phyloP scores from a whole-genome alignment of 2,329 filamentous ascomycete genomes.

The Fusarium paranaense region DNA sequence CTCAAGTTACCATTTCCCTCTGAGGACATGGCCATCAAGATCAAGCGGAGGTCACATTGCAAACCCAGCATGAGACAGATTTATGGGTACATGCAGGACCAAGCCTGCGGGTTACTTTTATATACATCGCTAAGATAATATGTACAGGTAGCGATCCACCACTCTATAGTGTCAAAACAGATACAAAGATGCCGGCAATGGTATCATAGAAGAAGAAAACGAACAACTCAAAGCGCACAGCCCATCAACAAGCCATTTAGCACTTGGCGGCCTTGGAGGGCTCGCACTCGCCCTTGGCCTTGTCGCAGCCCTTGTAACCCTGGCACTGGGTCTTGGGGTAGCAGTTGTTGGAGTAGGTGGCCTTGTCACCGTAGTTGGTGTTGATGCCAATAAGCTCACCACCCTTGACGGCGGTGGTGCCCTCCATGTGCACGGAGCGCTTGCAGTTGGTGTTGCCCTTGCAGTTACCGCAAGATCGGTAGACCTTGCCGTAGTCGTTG shows the following conservation, averaged over 20 bases:
- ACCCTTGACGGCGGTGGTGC: conserved; percentile 53
- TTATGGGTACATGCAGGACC: background rate
- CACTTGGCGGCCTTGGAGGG: conserved; percentile 44
- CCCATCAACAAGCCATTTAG: conserved; percentile 24
- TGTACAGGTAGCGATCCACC: background rate
- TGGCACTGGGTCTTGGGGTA: conserved; percentile 45
- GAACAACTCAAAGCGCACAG: background rate
- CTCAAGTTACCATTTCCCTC: no score
- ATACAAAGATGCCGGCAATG: background rate
- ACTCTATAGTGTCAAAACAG: background rate
- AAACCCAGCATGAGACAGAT: no score
- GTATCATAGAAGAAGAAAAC: background rate
- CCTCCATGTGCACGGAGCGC: conserved; percentile 58
- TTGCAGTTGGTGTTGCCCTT: conserved; percentile 47
- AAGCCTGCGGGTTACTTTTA: background rate
- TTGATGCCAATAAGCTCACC: conserved; percentile 59
- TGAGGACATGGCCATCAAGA: no score
- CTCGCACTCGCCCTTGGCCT: conserved; percentile 45
- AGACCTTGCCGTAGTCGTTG: conserved; percentile 59
- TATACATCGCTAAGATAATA: background rate
- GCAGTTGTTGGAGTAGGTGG: conserved; percentile 48
- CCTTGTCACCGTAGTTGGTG: conserved; percentile 51
- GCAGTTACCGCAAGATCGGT: conserved; percentile 44
- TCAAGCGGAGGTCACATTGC: no score
- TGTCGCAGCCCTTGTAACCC: conserved; percentile 47